Percentiles rank a stretch among this genome's conserved stretches.
Conservation (phyloP, 768 basidiomycete genomes). For the Macrocybe gigantea region DNA sequence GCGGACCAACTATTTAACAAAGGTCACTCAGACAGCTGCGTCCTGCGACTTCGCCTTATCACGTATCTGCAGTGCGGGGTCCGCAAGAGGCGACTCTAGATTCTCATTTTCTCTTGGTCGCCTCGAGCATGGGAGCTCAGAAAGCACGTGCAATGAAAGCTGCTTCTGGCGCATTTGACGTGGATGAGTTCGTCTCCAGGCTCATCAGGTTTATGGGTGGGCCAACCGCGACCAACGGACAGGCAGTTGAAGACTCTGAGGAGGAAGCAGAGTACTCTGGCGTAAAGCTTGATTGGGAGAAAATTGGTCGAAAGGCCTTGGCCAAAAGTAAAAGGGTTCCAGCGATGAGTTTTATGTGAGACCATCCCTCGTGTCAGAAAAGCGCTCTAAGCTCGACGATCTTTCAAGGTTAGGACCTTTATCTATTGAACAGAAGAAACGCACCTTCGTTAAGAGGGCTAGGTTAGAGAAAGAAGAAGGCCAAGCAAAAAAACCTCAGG, state of each 20-base stretch:
- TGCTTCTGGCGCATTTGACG: slow-evolving; percentile 83
- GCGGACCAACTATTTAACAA: slow-evolving; percentile 25
- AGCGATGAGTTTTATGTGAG: slow-evolving; percentile 85
- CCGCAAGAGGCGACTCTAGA: slow-evolving; percentile 90
- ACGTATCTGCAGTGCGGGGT: slow-evolving; percentile 49
- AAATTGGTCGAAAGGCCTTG: slow-evolving; percentile 78
- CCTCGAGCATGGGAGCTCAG: slow-evolving; percentile 73
- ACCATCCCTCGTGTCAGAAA: background rate
- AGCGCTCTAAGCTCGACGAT: background rate
- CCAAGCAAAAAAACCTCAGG: slow-evolving; percentile 66
- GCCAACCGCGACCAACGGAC: slow-evolving; percentile 2
- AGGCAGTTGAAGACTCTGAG: slow-evolving; percentile 38
- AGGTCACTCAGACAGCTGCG: too few relatives aligned
- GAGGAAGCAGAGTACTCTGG: slow-evolving; percentile 47
- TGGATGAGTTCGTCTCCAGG: slow-evolving; percentile 83
- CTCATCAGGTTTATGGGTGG: slow-evolving; percentile 77
- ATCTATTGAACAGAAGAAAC: slow-evolving; percentile 78
- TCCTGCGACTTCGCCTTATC: background rate
- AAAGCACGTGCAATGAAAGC: slow-evolving; percentile 92
- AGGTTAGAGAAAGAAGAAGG: slow-evolving; percentile 70
- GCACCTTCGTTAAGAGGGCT: slow-evolving; percentile 50
- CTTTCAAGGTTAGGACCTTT: slow-evolving; percentile 84
- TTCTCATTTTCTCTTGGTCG: slow-evolving; percentile 71
- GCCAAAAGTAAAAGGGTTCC: slow-evolving; percentile 77
- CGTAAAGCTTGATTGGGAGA: slow-evolving; percentile 69